Evolutionary conservation across 2,329 filamentous ascomycete genomes (phyloP), one percentile per base, ranked within the genome.

Genomic region (Thelonectria discophora): DNA sequence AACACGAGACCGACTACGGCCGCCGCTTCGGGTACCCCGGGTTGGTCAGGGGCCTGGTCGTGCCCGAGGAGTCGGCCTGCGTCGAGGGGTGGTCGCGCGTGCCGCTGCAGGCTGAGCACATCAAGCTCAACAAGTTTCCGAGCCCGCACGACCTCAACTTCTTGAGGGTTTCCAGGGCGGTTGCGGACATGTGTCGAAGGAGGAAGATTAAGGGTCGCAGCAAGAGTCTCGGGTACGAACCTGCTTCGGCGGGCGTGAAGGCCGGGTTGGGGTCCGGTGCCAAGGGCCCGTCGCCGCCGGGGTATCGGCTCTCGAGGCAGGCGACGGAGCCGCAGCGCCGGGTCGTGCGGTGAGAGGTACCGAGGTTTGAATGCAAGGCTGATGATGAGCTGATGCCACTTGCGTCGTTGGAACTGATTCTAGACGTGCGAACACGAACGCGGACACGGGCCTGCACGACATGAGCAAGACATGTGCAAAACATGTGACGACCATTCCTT

Each of bases 1-100:
- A 59, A 5, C 60, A 60, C 40, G 58, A 66, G 30, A 60, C 67
- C 3, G 62, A 68, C 40, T 69, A 68, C 34, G 47, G 57, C 39
- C 3, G 21, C 11, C 40, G 60, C n/a, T 52, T 51, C 20, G 48
- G 57, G 24, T 30, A 63, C n/a, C 40, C 39, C 7, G 50, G 53
- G 40, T 7, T 58, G 21, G 9, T 47, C 11, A 49, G 46, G 46
- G 58, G 60, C 55, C 52, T 55, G 63, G 64, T 58, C 8, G 60
- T 58, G n/a, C 13, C 34, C 21, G 55, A 58, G 24, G 51, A 40
- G 40, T 55, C 55, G 15, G 59, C 59, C 10, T 62, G 59, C n/a
- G 46, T 62, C 21, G 32, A 42, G 0, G 49, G 53, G 2, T 43
- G 24, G 30, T 12, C 30, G 5, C 24, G 42, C 5, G 17, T 49